A percentile compares a stretch with the other conserved stretches of the same genome.
Evolutionary conservation across 306 rosid species (phyloP).

Genomic region (Casuarina glauca): DNA sequence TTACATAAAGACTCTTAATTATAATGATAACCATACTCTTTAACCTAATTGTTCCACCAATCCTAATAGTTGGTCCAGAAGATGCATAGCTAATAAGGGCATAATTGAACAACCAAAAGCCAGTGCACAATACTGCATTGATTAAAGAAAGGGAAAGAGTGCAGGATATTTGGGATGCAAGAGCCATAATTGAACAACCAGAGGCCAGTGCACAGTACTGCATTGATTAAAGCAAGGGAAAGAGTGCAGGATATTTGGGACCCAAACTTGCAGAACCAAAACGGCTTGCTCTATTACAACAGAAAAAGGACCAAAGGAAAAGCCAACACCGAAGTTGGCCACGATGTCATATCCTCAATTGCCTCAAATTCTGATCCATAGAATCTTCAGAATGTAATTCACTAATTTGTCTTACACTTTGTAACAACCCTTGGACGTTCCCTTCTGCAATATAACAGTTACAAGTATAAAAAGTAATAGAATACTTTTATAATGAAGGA

Average conservation of each 20-base stretch:
- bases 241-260: not conserved
- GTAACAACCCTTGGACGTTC: not conserved
- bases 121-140: not conserved
- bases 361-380: not conserved
- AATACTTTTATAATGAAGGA: too few species aligned
- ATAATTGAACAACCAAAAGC: not conserved
- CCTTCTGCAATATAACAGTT: not conserved
- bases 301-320: not conserved
- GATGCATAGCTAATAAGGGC: too few species aligned
- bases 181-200: too few species aligned
- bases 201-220: too few species aligned
- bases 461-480: too few species aligned
- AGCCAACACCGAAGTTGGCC: not conserved
- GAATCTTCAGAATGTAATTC: not conserved
- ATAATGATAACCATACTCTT: too few species aligned
- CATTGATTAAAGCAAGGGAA: too few species aligned
- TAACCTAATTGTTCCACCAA: too few species aligned
- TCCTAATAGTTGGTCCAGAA: too few species aligned
- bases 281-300: not conserved
- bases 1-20: too few species aligned
- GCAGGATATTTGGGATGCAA: too few species aligned
- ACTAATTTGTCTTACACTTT: not conserved
- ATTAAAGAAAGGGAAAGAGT: not conserved
- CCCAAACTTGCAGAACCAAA: not conserved
- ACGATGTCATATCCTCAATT: not conserved